Evolutionary conservation across 768 basidiomycete genomes (phyloP), one percentile per base, ranked within the genome.

Genomic region (Boletus bicolor): DNA sequence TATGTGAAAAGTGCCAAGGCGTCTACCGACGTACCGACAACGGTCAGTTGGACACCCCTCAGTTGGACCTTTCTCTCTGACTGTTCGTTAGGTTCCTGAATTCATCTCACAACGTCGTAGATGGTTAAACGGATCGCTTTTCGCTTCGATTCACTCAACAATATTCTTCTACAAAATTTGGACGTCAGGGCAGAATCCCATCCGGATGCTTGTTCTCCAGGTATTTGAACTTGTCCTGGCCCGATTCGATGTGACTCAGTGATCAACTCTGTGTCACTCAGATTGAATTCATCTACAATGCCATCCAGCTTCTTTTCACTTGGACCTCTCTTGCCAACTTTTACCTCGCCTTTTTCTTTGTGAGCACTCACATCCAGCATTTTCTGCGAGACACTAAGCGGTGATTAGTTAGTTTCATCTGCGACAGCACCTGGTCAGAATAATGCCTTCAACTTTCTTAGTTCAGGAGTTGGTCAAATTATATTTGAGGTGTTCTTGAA

Each of bases 321-420:
- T 98, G 95, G 95, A 95, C 93, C 9, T 83, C 87, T 15, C 76
- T 96, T 43, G 94, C 91, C 34, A 96, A 95, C 70, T 97, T 93
- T 75, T 97, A 93, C 70, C 79, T 96, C 49, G 90, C 93, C 41
- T 94, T 95, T 78, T 95, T 90, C 81, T 95, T 94, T 73, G 89
- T 91, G 63, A 73, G 89, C 78, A 17, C 45, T 56, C n/a, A 30
- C 63, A 15, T 49, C 54, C 1, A 65, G 66, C 44, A 32, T 60
- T 30, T 49, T 64, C 21, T 57, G 6, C 47, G n/a, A 49, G 57
- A 44, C 37, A 72, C 47, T 64, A 65, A 57, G 43, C 47, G 1
- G 62, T 63, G 63, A 61, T 65, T 73, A 93, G 88, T 76, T 96
- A 55, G 87, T 93, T 52, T 84, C 84, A 30, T 89, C 91, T 2